Base-by-base conservation (phyloP, 768 basidiomycete genomes). In the Leucosporidium yakuticum region DNA sequence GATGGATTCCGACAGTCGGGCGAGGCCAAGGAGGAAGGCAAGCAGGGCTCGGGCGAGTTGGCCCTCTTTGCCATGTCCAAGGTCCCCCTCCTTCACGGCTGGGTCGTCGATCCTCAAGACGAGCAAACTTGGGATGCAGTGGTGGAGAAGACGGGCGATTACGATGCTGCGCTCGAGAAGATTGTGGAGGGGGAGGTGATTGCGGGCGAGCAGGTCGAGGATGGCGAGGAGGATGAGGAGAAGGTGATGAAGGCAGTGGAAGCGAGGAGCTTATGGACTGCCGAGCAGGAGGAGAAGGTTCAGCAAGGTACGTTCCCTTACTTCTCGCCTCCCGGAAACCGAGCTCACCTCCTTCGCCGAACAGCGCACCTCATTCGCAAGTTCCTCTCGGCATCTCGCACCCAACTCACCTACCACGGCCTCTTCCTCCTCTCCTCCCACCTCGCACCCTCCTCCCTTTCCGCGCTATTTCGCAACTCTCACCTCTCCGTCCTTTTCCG, bases 391-490 rank as follows among this genome's bases (percentile, higher is more conserved):
- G 79, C 79, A 23, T 87, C 88, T 0, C 83, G 84, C 68, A 90
- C 90, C 3, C 93, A 96, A 75, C 78, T 95, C 64, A 94, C 91
- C 0, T 94, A 94, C 74, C 83, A 90, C 63, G 92, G 92, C 0
- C 83, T 94, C 44, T 92, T 93, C 77, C 84, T 86, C 47, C 85
- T 94, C 59, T 87, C 88, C 0, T 77, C 81, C 11, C 73, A 77
- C 4, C 75, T 84, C 39, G 63, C 78, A 20, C 81, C 82, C 0
- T 83, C 85, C 4, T 81, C 85, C 2, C 84, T 93, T 63, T 87
- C 88, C n/a, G 91, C 92, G 0, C 84, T 94, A 69, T 95, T 93
- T 82, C 86, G 93, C 62, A 91, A 86, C 78, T 91, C 90, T 0
- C 93, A 95, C 76, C 85, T 96, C 20, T 87, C 88, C 0, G 92